A percentile compares a stretch with the other conserved stretches of the same genome.
Conservation (phyloP, 2,329 filamentous ascomycete species). For the Neofusicoccum parvum region DNA sequence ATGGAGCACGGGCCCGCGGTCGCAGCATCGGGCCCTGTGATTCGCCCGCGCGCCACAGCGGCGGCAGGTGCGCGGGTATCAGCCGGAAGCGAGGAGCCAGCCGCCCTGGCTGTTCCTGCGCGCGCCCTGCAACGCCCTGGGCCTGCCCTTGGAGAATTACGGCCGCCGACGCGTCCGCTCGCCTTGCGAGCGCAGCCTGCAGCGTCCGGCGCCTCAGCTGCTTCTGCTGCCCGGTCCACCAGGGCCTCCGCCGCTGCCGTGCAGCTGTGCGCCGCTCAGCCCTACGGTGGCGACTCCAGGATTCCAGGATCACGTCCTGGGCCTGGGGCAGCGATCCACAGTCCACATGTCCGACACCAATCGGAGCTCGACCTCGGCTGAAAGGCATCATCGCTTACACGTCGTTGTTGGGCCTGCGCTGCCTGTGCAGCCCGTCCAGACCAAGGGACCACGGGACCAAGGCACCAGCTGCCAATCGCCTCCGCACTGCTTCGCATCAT, state of each 20-base stretch:
- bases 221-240: neutral
- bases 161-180: neutral
- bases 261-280: neutral
- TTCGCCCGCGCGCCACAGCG: conserved; percentile 1
- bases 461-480: neutral
- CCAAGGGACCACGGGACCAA: neutral
- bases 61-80: conserved; percentile 8
- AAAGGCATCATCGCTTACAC: conserved; percentile 9
- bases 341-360: conserved; percentile 17
- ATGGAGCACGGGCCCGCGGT: conserved; percentile 17
- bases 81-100: conserved; percentile 9
- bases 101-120: neutral
- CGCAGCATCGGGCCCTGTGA: neutral
- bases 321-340: conserved; percentile 13
- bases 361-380: conserved; percentile 11
- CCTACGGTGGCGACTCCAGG: conserved; percentile 18
- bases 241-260: neutral
- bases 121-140: neutral
- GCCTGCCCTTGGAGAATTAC: neutral
- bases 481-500: neutral
- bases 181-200: neutral
- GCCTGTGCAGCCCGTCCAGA: neutral
- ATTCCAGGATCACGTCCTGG: neutral
- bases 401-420: conserved; percentile 10
- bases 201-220: neutral